Percentiles rank a stretch among this genome's conserved stretches.
These are phyloP conservation scores for Candida easanensis DNA, from an alignment of 805 yeast species.

Conservation along the genomic window DNA sequence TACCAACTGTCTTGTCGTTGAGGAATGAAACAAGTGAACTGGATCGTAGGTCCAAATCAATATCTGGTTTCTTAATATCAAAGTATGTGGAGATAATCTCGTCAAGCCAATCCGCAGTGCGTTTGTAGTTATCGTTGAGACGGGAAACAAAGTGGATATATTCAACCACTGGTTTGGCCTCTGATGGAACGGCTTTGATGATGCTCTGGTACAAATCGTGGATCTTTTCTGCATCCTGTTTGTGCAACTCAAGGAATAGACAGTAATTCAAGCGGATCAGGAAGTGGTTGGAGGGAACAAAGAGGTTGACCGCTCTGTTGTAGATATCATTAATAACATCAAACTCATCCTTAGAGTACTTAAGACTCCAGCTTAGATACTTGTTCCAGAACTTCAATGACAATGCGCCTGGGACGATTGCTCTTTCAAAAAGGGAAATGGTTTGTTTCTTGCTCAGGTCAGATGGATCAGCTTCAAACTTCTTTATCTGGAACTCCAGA, in stretches of 20 bases:
- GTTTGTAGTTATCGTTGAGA: slow-evolving; percentile 20
- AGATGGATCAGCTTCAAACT: slow-evolving; percentile 24
- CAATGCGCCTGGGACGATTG: slow-evolving; percentile 64
- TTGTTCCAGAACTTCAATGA: slow-evolving; percentile 65
- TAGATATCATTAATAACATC: slow-evolving; percentile 43
- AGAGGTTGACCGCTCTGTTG: slow-evolving; percentile 46
- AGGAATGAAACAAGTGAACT: slow-evolving; percentile 31
- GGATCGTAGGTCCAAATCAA: slow-evolving; percentile 16
- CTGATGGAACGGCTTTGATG: slow-evolving; percentile 12
- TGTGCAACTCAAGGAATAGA: slow-evolving; percentile 17
- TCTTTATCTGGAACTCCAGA: slow-evolving; percentile 48
- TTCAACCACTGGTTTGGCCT: slow-evolving; percentile 20
- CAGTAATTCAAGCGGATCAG: slow-evolving; percentile 24
- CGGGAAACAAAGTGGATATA: slow-evolving; percentile 23
- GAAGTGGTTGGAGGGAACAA: slow-evolving; percentile 27
- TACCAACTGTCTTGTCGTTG: slow-evolving; percentile 40
- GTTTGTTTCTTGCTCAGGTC: slow-evolving; percentile 27
- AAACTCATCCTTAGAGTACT: slow-evolving; percentile 25
- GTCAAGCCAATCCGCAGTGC: slow-evolving; percentile 26
- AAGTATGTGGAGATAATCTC: slow-evolving; percentile 22
- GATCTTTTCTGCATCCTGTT: slow-evolving; percentile 13
- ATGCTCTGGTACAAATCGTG: slow-evolving; percentile 22
- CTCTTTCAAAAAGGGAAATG: slow-evolving; percentile 62
- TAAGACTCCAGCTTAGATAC: slow-evolving; percentile 54
- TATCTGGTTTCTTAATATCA: slow-evolving; percentile 4